Base-by-base conservation (phyloP, 352 stramenopile genomes). In the Globisporangium irregulare region DNA sequence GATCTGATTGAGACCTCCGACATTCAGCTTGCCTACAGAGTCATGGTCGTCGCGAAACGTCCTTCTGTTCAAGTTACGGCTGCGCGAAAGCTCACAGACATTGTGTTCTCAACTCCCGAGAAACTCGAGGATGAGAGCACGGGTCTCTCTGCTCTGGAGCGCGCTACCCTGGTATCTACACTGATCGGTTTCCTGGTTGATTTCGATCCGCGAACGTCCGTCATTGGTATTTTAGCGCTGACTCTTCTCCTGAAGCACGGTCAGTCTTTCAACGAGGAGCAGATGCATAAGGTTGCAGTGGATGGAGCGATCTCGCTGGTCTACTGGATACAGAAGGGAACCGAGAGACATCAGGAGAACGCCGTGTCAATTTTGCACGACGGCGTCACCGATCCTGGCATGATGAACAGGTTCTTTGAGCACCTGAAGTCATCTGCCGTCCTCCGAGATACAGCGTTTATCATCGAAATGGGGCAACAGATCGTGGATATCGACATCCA, bases 301-400 rank as follows among this genome's bases (percentile, higher is more conserved):
- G 83, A 92, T 32, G 82, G 83, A 9, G 80, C 85, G 0, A 73
- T 87, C 9, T 92, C 83, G 15, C 62, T 94, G 2, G 79, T 93
- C 12, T 93, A 94, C 54, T 94, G 87, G 87, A 89, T 93, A 67
- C 83, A 92, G 63, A 93, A 94, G 64, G 87, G 87, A 15, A 92
- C 85, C 0, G 87, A 92, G 56, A 82, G 87, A 3, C 83, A 93
- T 54, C 87, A 92, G 77, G 83, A 94, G 46, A 92, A 92, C 43
- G 87, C 81, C 0, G 77, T 92, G 32, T 87, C 78, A 56, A 90
- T 94, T 57, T 56, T 94, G 7, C 72, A 89, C 59, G 87, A 93
- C 55, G 85, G 85, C 8, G 74, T 94, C 38, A 81, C 66, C 3
- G 77, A 83, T 46, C 67, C 73, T 3, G 55, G 29, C 6, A 73